A percentile compares a stretch with the other conserved stretches of the same genome.
These are phyloP conservation scores for Acrocalymma vagum DNA, from an alignment of 2,329 filamentous ascomycete genomes.

Conservation along the genomic window DNA sequence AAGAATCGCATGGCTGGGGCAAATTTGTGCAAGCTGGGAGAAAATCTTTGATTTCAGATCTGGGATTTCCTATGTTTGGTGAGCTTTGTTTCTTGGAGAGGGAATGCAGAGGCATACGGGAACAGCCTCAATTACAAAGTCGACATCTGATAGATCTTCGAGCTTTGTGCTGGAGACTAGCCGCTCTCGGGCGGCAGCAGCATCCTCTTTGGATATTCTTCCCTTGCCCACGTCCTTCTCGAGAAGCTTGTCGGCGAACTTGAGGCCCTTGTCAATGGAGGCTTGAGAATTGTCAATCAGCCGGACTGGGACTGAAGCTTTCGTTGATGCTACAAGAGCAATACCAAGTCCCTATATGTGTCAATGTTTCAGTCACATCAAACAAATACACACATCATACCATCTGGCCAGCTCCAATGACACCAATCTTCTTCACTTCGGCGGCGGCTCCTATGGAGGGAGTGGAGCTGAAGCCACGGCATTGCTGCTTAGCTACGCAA, in stretches of 20 bases:
- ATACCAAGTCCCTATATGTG: slow-evolving; percentile 83
- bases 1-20: slow-evolving; percentile 84
- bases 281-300: slow-evolving; percentile 85
- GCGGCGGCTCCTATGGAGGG: slow-evolving; percentile 65
- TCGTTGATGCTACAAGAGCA: slow-evolving; percentile 89
- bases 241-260: slow-evolving; percentile 93
- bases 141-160: slow-evolving; percentile 79
- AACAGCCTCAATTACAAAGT: slow-evolving; percentile 98
- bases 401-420: slow-evolving; percentile 96
- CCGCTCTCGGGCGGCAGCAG: slow-evolving; percentile 74
- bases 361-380: slow-evolving; percentile 23
- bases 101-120: slow-evolving; percentile 56
- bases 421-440: slow-evolving; percentile 86
- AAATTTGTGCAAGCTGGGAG: slow-evolving; percentile 79
- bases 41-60: slow-evolving; percentile 91
- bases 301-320: slow-evolving; percentile 82
- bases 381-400: slow-evolving; percentile 64
- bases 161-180: slow-evolving; percentile 76
- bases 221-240: slow-evolving; percentile 92
- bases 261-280: slow-evolving; percentile 86
- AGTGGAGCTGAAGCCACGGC: slow-evolving; percentile 72
- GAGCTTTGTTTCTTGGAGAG: background rate
- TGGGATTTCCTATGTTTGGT: slow-evolving; percentile 71
- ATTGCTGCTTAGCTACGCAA: slow-evolving; percentile 36
- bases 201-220: slow-evolving; percentile 82